Conservation (phyloP, 1,284 basidiomycete species). For the Tilletia horrida region DNA sequence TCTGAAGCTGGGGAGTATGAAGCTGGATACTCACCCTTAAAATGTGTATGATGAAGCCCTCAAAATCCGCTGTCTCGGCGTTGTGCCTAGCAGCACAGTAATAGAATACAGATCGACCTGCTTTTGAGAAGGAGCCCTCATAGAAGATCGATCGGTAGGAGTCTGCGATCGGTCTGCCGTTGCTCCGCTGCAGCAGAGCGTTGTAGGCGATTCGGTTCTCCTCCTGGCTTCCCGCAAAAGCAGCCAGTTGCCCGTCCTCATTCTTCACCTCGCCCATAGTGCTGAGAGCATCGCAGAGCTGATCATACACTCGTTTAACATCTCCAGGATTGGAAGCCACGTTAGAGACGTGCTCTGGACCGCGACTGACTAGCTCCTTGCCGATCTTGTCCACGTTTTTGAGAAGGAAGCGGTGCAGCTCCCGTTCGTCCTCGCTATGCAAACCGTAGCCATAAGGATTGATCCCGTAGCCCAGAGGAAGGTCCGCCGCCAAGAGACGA, state of each 20-base stretch:
- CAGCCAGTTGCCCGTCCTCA: conserved; percentile 29
- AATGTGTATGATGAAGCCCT: conserved; percentile 64
- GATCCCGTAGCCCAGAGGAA: conserved; percentile 47
- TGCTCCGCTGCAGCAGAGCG: conserved; percentile 41
- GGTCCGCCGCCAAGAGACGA: conserved; percentile 45
- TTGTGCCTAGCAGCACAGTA: conserved; percentile 62
- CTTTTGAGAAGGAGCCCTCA: conserved; percentile 44
- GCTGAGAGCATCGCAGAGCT: conserved; percentile 37
- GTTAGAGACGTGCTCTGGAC: neutral
- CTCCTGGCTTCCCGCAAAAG: conserved; percentile 21
- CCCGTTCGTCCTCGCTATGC: conserved; percentile 38
- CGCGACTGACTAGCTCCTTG: conserved; percentile 35
- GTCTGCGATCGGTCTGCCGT: conserved; percentile 38
- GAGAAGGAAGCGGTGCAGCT: conserved; percentile 42
- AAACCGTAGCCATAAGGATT: conserved; percentile 46
- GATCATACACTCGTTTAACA: conserved; percentile 34
- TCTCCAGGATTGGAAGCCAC: conserved; percentile 1
- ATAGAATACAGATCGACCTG: conserved; percentile 57
- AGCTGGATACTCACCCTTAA: conserved; percentile 31
- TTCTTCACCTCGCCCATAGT: conserved; percentile 36
- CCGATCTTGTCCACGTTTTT: conserved; percentile 48
- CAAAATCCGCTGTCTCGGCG: conserved; percentile 78
- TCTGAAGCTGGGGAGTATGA: no score
- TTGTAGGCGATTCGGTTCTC: conserved; percentile 26
- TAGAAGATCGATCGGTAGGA: conserved; percentile 40